Percentiles rank a stretch among this genome's conserved stretches.
phyloP scores from a whole-genome alignment of 805 yeast genomes.

The Wickerhamiella spandovensis region DNA sequence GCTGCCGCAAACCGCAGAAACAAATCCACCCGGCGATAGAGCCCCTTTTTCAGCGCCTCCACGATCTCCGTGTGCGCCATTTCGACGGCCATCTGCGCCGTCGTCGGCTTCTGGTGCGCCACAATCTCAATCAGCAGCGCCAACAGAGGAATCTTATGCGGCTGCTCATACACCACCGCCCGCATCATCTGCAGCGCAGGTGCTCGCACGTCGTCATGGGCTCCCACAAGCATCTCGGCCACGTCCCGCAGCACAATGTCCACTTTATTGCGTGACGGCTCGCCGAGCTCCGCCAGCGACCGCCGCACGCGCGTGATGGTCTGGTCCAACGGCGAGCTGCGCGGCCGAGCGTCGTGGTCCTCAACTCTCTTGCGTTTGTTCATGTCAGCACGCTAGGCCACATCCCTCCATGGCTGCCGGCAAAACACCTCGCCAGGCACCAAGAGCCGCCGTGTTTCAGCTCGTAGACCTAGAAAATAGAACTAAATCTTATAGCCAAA shows the following conservation, averaged over 20 bases:
- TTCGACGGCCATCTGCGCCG: slow-evolving; percentile 59
- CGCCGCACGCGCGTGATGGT: slow-evolving; percentile 16
- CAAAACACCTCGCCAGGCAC: too few relatives aligned
- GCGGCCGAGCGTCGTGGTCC: slow-evolving; percentile 8
- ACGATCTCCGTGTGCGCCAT: slow-evolving; percentile 55
- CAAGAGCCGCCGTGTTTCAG: too few relatives aligned
- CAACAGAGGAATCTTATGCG: slow-evolving; percentile 71
- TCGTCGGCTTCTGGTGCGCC: slow-evolving; percentile 46
- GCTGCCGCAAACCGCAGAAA: slow-evolving; percentile 56
- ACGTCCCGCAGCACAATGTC: slow-evolving; percentile 17
- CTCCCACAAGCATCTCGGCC: slow-evolving; percentile 29
- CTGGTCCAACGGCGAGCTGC: slow-evolving; percentile 12
- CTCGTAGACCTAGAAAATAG: too few relatives aligned
- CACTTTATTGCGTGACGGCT: slow-evolving; percentile 27
- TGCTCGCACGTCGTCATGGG: slow-evolving; percentile 51
- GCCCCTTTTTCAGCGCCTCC: slow-evolving; percentile 33
- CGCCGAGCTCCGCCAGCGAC: slow-evolving; percentile 48
- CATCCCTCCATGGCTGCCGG: too few relatives aligned
- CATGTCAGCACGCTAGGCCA: slow-evolving; percentile 1
- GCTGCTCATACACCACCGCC: slow-evolving; percentile 73
- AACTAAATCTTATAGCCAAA: too few relatives aligned
- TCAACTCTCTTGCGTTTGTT: slow-evolving; percentile 14
- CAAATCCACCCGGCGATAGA: slow-evolving; percentile 58
- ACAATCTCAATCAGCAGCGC: slow-evolving; percentile 54
- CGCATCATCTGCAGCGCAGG: slow-evolving; percentile 49